Evolutionary conservation across 1,139 yeast species (phyloP), one percentile per base, ranked within the genome.

Genomic region (Kazachstania sp.): DNA sequence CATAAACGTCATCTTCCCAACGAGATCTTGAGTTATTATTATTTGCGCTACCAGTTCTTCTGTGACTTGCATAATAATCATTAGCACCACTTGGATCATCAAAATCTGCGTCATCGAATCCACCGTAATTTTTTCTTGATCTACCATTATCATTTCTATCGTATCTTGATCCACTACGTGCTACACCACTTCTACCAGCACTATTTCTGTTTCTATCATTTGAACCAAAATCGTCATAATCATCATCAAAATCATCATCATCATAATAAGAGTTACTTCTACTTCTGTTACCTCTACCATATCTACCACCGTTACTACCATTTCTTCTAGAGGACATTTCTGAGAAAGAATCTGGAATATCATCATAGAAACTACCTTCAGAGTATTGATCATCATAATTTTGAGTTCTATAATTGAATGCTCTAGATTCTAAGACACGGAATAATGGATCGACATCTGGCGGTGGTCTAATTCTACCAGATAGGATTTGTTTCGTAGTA

Each of bases 361-460:
- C 70, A 36, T 60, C 60, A 48, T 64, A 63, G 49, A 57, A 65
- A 40, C 29, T 26, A 34, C 60, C 60, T 39, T 62, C 67, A 41
- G 53, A 56, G 37, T 41, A 36, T 16, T 57, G 77, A 53, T 80
- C 80, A 54, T 75, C 75, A 55, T 74, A 80, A 55, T 75, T 78
- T 44, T 62, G 60, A 28, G 72, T 61, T 52, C 75, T 73, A 59
- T 77, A 78, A 56, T 79, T 79, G 73, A 92, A 92, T 1, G 86
- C 95, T 57, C 94, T 77, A 39, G 94, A 80, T 55, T 87, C 92
- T 55, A 92, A 74, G 8, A 92, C 83, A 60, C 95, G 77, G 79
- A 87, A 83, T 52, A 92, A 74, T 11, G 95, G 77, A 54, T 88
- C 97, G 57, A 88, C 84, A n/a, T 86, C 92, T 32, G 96, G 92